Conservation (phyloP, 805 yeast species). For the Lipomyces orientalis region DNA sequence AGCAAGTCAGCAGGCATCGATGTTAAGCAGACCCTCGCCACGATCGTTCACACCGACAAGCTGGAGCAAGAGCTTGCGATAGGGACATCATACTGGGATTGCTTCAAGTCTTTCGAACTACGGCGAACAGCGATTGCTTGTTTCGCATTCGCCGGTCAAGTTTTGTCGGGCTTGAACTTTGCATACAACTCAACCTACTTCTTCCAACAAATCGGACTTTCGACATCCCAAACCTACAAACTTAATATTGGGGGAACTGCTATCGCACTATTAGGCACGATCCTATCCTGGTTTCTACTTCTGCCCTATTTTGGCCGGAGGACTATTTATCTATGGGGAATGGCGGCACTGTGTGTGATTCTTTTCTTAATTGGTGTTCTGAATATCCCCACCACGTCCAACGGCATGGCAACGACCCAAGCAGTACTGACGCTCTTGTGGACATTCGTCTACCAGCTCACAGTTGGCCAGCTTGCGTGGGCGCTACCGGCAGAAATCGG, state of each 20-base stretch:
- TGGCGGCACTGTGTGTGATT: slow-evolving; percentile 14
- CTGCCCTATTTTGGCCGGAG: slow-evolving; percentile 40
- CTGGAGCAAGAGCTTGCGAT: slow-evolving; percentile 20
- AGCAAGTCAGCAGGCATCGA: slow-evolving; percentile 9
- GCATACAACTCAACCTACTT: slow-evolving; percentile 53
- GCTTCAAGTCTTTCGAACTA: slow-evolving; percentile 25
- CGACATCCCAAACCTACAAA: slow-evolving; percentile 50
- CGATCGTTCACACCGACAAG: slow-evolving; percentile 21
- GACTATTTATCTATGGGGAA: slow-evolving; percentile 32
- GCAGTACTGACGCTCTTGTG: slow-evolving; percentile 48
- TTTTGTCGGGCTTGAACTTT: slow-evolving; percentile 48
- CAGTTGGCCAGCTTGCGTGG: slow-evolving; percentile 54
- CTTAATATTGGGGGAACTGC: slow-evolving; percentile 50
- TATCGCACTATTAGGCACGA: slow-evolving; percentile 49
- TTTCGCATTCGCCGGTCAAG: slow-evolving; percentile 49
- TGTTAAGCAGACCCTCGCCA: slow-evolving; percentile 5
- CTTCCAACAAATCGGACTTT: slow-evolving; percentile 52
- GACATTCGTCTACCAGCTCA: slow-evolving; percentile 54
- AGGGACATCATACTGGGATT: slow-evolving; percentile 27
- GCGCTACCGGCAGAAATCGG: slow-evolving; percentile 53
- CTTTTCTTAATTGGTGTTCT: slow-evolving; percentile 33
- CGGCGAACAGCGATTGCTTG: slow-evolving; percentile 39
- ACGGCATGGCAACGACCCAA: slow-evolving; percentile 13
- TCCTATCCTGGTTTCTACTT: slow-evolving; percentile 38
- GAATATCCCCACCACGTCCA: slow-evolving; percentile 22